Conservation (phyloP, 208 protist species). For the Angomonas ambiguus region DNA sequence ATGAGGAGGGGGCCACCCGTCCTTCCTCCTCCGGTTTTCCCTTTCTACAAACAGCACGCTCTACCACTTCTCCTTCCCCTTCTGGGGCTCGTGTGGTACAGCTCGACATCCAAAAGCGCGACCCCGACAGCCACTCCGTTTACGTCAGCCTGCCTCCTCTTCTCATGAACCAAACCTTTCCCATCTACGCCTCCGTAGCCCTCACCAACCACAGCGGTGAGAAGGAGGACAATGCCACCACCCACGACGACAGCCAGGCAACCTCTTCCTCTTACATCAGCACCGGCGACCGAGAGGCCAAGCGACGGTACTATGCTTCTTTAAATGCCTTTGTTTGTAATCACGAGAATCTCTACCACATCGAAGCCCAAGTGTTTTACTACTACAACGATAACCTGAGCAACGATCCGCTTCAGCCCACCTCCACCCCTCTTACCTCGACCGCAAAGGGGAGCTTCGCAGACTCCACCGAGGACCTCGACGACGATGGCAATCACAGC, state of each 20-base stretch:
- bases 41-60: background rate
- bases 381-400: background rate
- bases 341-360: background rate
- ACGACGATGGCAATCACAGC: background rate
- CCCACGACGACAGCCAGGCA: too few species aligned
- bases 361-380: constrained; percentile 4
- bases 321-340: background rate
- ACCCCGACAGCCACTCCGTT: background rate
- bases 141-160: background rate
- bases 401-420: background rate
- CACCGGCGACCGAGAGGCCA: too few species aligned
- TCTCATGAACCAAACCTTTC: background rate
- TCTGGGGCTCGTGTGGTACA: background rate
- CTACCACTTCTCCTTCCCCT: background rate
- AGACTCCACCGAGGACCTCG: too few species aligned
- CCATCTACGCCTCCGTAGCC: background rate
- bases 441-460: too few species aligned
- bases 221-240: background rate
- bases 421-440: too few species aligned
- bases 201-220: background rate
- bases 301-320: background rate
- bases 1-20: background rate
- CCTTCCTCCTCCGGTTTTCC: background rate
- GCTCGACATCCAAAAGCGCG: background rate
- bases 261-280: too few species aligned